Evolutionary conservation across 2,329 filamentous ascomycete genomes (phyloP), one percentile per base, ranked within the genome.

Genomic region (Pezicula rhizophila): DNA sequence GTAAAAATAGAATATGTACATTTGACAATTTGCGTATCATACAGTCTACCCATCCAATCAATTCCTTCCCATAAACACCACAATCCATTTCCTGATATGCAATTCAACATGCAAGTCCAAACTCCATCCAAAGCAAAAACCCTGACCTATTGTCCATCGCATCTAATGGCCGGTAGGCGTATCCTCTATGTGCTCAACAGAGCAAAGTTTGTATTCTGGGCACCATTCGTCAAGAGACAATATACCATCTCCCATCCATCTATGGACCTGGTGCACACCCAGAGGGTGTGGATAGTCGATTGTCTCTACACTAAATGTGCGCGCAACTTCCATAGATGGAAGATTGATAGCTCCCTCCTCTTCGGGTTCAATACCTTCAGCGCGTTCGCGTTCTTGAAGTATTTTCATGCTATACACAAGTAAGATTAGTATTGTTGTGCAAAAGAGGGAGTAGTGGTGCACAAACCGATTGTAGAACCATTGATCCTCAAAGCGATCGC

Each of bases 251-350:
- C 47, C 41, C 25, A 49, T 49, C 60, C 60, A 64, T 23, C 53
- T 46, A 23, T 61, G 58, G 2, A 62, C 60, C 23, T 62, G 60
- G 48, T 63, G 60, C 12, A 63, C 49, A n/a, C 62, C 62, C 15
- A 64, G 34, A 5, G 62, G 62, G 45, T 62, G 56, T 8, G 60
- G 60, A 43, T 60, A 61, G 34, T 61, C 60, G 12, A 64, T 62
- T 7, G 57, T 57, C 42, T 62, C 60, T 11, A 63, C 62, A 35
- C 57, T 59, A 42, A 64, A 64, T 5, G 59, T 62, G 23, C 59
- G 51, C 15, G 60, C 55, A 23, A 63, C 50, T 48, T 62, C 61
- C 38, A 58, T 48, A 2, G 45, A 53, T 5, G 61, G 62, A 8
- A 64, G 49, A 43, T 62, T 60, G 20, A 62, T 52, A 28, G 56